Base-by-base conservation (phyloP, 2,329 filamentous ascomycete genomes). In the Cladosporium sphaerospermum region DNA sequence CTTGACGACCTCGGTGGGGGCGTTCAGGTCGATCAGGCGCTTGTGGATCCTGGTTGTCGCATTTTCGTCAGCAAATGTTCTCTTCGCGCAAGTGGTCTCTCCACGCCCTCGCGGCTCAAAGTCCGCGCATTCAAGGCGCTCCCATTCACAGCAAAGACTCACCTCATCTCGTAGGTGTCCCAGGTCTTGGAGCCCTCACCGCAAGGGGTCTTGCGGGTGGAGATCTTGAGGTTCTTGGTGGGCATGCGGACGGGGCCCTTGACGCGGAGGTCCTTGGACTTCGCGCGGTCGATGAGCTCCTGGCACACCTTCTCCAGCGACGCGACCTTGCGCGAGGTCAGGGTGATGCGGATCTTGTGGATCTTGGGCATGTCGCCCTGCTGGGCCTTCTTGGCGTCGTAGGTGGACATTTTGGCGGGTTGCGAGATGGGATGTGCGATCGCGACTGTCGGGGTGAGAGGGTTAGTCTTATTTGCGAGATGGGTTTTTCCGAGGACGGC, bases 101-200 rank as follows among this genome's bases (percentile, higher is more conserved):
- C n/a, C n/a, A n/a, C n/a, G n/a, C n/a, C n/a, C n/a, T n/a, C n/a
- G n/a, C n/a, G n/a, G n/a, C n/a, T n/a, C n/a, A n/a, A n/a, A n/a
- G n/a, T n/a, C n/a, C n/a, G n/a, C n/a, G n/a, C n/a, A n/a, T n/a
- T n/a, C n/a, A n/a, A n/a, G n/a, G n/a, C n/a, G n/a, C n/a, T n/a
- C n/a, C n/a, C n/a, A n/a, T n/a, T n/a, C n/a, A n/a, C n/a, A n/a
- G n/a, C n/a, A n/a, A n/a, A n/a, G n/a, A n/a, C 64, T 59, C 52
- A 67, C 80, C 92, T 87, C 90, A 99, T 95, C 86, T 99, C 92
- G 78, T 82, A 99, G 76, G 82, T 85, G 76, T 97, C 93, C 93
- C 93, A 99, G 73, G 93, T 99, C 89, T 99, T 99, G 78, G 88
- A 95, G 80, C 93, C 93, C 85, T 99, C 93, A 88, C 93, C 93